Base-by-base conservation (phyloP, 23 red algal species). In the Cyanidiococcus yangmingshanensis region DNA sequence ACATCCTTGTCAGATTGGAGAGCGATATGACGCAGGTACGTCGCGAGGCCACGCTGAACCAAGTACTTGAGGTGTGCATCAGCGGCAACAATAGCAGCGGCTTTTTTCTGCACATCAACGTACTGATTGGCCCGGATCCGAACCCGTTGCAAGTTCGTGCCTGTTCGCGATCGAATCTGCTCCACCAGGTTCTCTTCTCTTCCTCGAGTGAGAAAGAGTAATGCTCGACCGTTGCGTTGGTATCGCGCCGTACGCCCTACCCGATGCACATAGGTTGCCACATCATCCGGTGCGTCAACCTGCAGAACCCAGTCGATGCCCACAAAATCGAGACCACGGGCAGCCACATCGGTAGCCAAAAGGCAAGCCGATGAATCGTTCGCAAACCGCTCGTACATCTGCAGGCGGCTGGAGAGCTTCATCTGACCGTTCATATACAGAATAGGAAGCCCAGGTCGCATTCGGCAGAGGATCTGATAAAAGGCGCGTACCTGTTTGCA, bases 401-500 rank as follows among this genome's bases (percentile, higher is more conserved):
- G 83, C 41, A 86, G 74, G 54, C 94, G 84, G 39, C 39, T 79
- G 0, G 79, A 59, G 35, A 84, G 89, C 68, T 91, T 88, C 94
- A 98, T 98, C 40, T 82, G 82, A 29, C 94, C 94, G 40, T 86
- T 82, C 58, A 98, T 82, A 58, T 84, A 84, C 2, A 98, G 75
- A 34, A 98, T 67, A 2, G 89, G 87, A 58, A 91, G 77, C 34
- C 94, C 94, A 37, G 94, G 94, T n/a, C 89, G 83, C 76, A 98
- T 68, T 37, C 87, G 83, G 35, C 94, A 83, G 68, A 98, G 89
- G 0, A 85, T 84, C 41, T 98, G 87, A 77, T 89, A 98, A 38
- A 89, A 84, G 79, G 89, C 88, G 1, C 94, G 84, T 39, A 91
- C 94, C 79, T 98, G 94, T 80, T 98, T 98, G 34, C 88, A 90